Evolutionary conservation across 208 protist species (phyloP), one percentile per base, ranked within the genome.

Genomic region (Strigomonas culicis): DNA sequence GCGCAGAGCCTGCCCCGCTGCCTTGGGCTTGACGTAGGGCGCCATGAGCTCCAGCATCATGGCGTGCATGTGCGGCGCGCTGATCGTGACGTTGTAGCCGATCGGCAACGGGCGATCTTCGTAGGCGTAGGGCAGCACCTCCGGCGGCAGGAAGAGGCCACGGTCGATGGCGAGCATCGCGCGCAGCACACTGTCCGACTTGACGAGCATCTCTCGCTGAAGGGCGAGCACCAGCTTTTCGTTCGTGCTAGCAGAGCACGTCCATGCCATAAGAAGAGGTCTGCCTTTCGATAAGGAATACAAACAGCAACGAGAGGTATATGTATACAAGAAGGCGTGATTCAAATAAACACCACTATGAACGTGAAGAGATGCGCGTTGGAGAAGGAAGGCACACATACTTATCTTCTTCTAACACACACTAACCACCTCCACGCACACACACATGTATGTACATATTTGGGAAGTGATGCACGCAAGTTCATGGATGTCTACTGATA

Each of bases 41-140:
- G 71, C 62, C 21, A 94, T 57, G n/a, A 92, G 44, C 52, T 96
- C 82, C 19, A 95, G 52, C 77, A 87, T 90, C 24, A 90, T 93
- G 6, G 90, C 92, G 64, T 97, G 92, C 87, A 97, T 97, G 69
- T 97, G 92, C 17, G 92, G 92, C 0, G 92, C 92, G 49, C 88
- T 94, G 57, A 95, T 95, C 1, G 92, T 94, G 11, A 81, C 89
- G 36, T 75, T 68, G 60, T 90, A 82, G 25, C 88, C 88, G 63
- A 97, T 93, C n/a, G 83, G 70, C 34, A 86, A 66, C 24, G 92
- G 92, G 30, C 39, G 28, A 68, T 97, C 89, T 3, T 64, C 63
- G 70, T 96, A 97, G 0, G 88, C 86, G 4, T 71, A 46, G 4
- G 2, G 21, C 19, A 51, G 3, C 4, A 49, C 8, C n/a, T 15